These are phyloP conservation scores for Trifolium repens DNA, from an alignment of 306 rosid species.

Conservation along the genomic window DNA sequence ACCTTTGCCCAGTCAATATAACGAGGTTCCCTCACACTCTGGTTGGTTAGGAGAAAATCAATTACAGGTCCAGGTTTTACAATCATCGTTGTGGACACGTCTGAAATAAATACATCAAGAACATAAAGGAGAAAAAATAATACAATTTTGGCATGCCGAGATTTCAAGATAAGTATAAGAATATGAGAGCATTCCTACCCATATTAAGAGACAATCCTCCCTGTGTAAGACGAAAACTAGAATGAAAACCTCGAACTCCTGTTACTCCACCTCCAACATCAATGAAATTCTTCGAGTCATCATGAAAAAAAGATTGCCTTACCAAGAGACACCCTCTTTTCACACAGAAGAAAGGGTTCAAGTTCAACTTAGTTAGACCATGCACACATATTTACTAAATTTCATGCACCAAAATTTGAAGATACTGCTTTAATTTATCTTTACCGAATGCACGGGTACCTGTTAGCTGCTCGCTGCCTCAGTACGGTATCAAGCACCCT, in stretches of 20 bases:
- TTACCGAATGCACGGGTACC: slow-evolving; percentile 48
- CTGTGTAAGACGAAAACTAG: slow-evolving; percentile 72
- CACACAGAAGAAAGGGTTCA: slow-evolving; percentile 44
- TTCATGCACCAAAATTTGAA: slow-evolving; percentile 33
- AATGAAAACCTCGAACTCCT: slow-evolving; percentile 79
- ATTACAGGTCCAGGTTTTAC: slow-evolving; percentile 81
- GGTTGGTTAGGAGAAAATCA: slow-evolving; percentile 78
- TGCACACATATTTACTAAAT: slow-evolving; percentile 20
- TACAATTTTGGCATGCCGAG: slow-evolving; percentile 20
- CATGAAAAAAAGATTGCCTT: slow-evolving; percentile 86
- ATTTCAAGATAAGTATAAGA: slow-evolving; percentile 26
- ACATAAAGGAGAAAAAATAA: neutral
- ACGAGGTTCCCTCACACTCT: slow-evolving; percentile 72
- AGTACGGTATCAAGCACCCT: slow-evolving; percentile 77
- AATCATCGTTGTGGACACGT: slow-evolving; percentile 85
- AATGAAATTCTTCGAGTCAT: slow-evolving; percentile 61
- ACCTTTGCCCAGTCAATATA: slow-evolving; percentile 89
- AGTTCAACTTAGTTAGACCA: slow-evolving; percentile 42
- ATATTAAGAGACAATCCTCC: slow-evolving; percentile 81
- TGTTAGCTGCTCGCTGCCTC: slow-evolving; percentile 85
- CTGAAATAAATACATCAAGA: slow-evolving; percentile 49
- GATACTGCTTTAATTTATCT: slow-evolving; percentile 19
- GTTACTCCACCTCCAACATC: slow-evolving; percentile 89
- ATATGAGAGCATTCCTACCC: slow-evolving; percentile 54
- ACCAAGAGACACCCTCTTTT: slow-evolving; percentile 87